A percentile compares a stretch with the other conserved stretches of the same genome.
Conservation (phyloP, 1,139 yeast genomes). For the Yamadazyma dushanensis region DNA sequence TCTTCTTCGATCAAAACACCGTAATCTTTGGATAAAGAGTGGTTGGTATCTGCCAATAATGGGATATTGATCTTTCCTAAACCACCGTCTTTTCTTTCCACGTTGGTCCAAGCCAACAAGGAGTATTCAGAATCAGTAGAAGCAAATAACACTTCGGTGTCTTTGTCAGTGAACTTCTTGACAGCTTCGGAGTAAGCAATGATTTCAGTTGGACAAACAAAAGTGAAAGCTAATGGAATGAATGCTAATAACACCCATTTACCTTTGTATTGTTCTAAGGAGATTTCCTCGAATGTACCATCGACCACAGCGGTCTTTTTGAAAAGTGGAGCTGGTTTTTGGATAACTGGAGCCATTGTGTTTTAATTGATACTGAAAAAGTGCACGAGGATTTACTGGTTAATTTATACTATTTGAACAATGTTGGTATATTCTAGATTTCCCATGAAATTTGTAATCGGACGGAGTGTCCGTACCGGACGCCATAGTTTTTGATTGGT, state of each 20-base stretch:
- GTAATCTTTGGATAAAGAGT: slow-evolving; percentile 88
- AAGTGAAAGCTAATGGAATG: slow-evolving; percentile 98
- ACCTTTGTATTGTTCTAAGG: slow-evolving; percentile 94
- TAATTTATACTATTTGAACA: slow-evolving; percentile 10
- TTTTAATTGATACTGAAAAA: slow-evolving; percentile 2
- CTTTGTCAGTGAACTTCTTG: slow-evolving; percentile 83
- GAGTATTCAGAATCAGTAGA: slow-evolving; percentile 98
- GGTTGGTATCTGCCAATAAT: slow-evolving; percentile 95
- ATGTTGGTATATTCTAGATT: slow-evolving; percentile 16
- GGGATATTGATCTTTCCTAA: slow-evolving; percentile 94
- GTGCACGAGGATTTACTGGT: slow-evolving; percentile 4
- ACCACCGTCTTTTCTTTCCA: slow-evolving; percentile 96
- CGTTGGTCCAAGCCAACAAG: slow-evolving; percentile 96
- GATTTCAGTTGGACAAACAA: slow-evolving; percentile 98
- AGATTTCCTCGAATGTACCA: slow-evolving; percentile 91
- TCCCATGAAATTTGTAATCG: slow-evolving; percentile 19
- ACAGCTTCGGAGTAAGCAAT: slow-evolving; percentile 97
- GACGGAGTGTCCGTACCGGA: slow-evolving; percentile 9
- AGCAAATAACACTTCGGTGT: slow-evolving; percentile 87
- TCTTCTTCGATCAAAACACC: slow-evolving; percentile 96
- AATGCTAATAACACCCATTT: slow-evolving; percentile 96
- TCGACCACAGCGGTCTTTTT: slow-evolving; percentile 95
- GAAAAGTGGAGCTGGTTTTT: slow-evolving; percentile 95
- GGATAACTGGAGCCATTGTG: slow-evolving; percentile 81
- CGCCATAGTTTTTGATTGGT: slow-evolving; percentile 4